Evolutionary conservation across 2,329 filamentous ascomycete species (phyloP).

Genomic region (Scopulariopsis brevicaulis): DNA sequence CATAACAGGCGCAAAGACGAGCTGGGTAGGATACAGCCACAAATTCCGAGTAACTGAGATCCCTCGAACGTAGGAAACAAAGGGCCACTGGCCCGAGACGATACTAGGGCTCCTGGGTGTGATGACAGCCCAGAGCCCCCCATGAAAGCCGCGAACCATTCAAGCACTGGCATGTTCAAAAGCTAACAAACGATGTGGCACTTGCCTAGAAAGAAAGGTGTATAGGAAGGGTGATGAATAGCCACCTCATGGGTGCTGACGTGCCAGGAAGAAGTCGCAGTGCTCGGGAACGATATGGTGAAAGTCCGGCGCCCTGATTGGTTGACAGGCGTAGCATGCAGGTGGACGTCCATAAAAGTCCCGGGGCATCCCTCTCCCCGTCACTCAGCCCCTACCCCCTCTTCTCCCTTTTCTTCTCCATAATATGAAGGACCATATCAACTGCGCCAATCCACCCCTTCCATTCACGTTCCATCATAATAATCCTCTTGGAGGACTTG

Average conservation of each 20-base stretch:
- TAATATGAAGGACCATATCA: not conserved
- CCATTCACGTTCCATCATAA: not conserved
- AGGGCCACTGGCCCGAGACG: no score
- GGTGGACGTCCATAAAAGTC: not conserved
- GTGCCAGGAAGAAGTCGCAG: not conserved
- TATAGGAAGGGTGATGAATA: not conserved
- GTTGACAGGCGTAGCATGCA: not conserved
- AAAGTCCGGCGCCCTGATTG: not conserved
- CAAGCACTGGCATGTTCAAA: not conserved
- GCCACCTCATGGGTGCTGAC: not conserved
- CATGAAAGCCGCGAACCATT: no score
- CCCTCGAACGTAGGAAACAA: no score
- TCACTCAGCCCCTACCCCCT: not conserved
- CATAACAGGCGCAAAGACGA: no score
- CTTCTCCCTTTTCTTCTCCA: not conserved
- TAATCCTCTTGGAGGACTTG: not conserved
- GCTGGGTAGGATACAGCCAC: no score
- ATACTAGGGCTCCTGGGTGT: no score
- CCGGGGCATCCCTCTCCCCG: not conserved
- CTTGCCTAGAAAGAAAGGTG: not conserved
- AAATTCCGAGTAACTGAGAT: no score
- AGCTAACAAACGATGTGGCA: conserved; percentile 12
- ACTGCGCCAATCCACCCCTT: not conserved
- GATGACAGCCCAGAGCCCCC: no score
- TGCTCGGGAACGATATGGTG: not conserved